phyloP scores from a whole-genome alignment of 331 rosid species.

The Cydonia oblonga region DNA sequence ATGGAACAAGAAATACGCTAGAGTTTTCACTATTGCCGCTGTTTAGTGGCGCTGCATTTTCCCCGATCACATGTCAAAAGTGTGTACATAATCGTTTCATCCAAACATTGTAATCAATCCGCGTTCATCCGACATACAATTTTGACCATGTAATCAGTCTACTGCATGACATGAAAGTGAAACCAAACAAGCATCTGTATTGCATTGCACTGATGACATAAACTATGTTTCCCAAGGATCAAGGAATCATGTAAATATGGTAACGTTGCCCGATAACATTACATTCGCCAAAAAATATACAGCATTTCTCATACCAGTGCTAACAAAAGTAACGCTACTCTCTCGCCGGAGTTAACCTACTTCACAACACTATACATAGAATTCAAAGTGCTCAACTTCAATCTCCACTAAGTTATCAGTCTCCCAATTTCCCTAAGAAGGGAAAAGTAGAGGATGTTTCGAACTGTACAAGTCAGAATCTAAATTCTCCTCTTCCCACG shows the following conservation, averaged over 20 bases:
- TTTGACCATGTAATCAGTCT: not conserved
- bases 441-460: not conserved
- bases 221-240: too few species aligned
- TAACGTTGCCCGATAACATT: conserved; percentile 9
- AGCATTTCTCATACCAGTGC: conserved; percentile 19
- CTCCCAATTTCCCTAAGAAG: not conserved
- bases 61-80: not conserved
- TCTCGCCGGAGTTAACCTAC: conserved; percentile 12
- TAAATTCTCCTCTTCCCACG: conserved; percentile 73
- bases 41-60: not conserved
- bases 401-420: conserved; percentile 4
- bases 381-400: not conserved
- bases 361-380: not conserved
- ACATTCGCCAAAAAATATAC: conserved; percentile 24
- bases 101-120: not conserved
- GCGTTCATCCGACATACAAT: not conserved
- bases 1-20: not conserved
- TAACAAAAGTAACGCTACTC: not conserved
- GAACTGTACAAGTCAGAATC: conserved; percentile 14
- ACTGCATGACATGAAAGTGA: not conserved
- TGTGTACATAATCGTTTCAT: not conserved
- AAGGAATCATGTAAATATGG: not conserved
- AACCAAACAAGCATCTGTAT: not conserved
- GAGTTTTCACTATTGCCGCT: not conserved
- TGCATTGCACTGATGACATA: not conserved